A percentile compares a stretch with the other conserved stretches of the same genome.
Evolutionary conservation across 768 basidiomycete species (phyloP).

Genomic region (Calocybe indica): DNA sequence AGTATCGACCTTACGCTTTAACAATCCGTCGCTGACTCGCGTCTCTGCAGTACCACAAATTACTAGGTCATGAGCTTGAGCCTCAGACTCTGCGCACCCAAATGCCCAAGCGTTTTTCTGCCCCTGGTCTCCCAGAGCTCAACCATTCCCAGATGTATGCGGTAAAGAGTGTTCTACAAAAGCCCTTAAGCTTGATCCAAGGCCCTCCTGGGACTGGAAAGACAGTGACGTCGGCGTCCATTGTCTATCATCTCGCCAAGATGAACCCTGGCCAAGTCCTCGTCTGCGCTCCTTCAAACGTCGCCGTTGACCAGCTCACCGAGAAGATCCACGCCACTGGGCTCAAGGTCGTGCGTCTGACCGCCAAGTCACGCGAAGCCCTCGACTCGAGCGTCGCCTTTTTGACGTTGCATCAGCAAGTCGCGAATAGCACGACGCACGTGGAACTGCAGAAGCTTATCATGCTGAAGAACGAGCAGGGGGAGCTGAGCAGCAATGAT

Average conservation of each 20-base stretch:
- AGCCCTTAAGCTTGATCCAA: constrained; percentile 95
- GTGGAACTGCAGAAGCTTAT: constrained; percentile 98
- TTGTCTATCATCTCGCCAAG: constrained; percentile 97
- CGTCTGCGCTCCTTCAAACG: constrained; percentile 98
- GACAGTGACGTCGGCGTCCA: constrained; percentile 98
- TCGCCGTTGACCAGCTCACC: constrained; percentile 97
- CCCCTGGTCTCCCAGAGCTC: constrained; percentile 94
- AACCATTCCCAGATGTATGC: constrained; percentile 99
- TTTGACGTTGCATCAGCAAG: constrained; percentile 94
- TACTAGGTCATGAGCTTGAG: constrained; percentile 95
- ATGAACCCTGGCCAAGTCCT: constrained; percentile 99
- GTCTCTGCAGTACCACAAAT: constrained; percentile 81
- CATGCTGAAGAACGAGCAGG: constrained; percentile 95
- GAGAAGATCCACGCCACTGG: constrained; percentile 99
- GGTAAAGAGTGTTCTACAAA: constrained; percentile 97
- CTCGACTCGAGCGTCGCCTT: constrained; percentile 94
- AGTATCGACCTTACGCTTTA: constrained; percentile 22
- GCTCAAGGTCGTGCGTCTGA: constrained; percentile 94
- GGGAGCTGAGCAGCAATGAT: constrained; percentile 93
- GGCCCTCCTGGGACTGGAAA: constrained; percentile 99
- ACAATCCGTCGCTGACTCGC: constrained; percentile 1
- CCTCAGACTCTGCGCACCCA: constrained; percentile 87
- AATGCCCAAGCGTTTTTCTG: constrained; percentile 97
- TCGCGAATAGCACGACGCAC: constrained; percentile 93
- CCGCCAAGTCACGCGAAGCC: constrained; percentile 97